A percentile compares a stretch with the other conserved stretches of the same genome.
These are phyloP conservation scores for Echium plantagineum DNA, from an alignment of 257 asterid species.

Conservation along the genomic window DNA sequence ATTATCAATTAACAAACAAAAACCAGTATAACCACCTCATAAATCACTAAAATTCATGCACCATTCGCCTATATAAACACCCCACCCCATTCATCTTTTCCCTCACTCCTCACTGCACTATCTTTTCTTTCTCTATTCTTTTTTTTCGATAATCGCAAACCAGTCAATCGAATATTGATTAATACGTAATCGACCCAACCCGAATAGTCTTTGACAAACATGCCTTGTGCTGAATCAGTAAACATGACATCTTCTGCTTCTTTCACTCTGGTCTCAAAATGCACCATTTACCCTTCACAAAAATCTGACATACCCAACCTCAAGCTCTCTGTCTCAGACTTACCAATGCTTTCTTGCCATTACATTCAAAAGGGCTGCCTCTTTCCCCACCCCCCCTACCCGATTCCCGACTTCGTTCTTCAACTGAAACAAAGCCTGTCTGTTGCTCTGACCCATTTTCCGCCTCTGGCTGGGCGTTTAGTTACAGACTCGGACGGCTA, in stretches of 20 bases:
- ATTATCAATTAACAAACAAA: not conserved
- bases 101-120: not conserved
- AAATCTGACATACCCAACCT: conserved; percentile 32
- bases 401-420: conserved; percentile 35
- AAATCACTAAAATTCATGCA: not conserved
- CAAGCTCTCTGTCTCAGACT: conserved; percentile 87
- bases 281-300: conserved; percentile 44
- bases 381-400: conserved; percentile 37
- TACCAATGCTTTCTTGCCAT: conserved; percentile 93
- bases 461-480: conserved; percentile 81
- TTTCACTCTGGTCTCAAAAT: conserved; percentile 51
- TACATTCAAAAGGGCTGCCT: conserved; percentile 87
- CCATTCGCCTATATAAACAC: not conserved
- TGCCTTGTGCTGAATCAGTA: not conserved
- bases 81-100: not conserved
- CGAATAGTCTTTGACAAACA: not conserved
- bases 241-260: conserved; percentile 69
- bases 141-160: too few species aligned
- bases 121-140: too few species aligned
- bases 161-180: too few species aligned
- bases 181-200: too few species aligned
- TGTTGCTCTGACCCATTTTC: conserved; percentile 52
- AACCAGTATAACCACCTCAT: not conserved
- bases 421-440: conserved; percentile 60
- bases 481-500: conserved; percentile 49